Conservation (phyloP, 495 filamentous ascomycete genomes). For the Trichoderma erinaceum region DNA sequence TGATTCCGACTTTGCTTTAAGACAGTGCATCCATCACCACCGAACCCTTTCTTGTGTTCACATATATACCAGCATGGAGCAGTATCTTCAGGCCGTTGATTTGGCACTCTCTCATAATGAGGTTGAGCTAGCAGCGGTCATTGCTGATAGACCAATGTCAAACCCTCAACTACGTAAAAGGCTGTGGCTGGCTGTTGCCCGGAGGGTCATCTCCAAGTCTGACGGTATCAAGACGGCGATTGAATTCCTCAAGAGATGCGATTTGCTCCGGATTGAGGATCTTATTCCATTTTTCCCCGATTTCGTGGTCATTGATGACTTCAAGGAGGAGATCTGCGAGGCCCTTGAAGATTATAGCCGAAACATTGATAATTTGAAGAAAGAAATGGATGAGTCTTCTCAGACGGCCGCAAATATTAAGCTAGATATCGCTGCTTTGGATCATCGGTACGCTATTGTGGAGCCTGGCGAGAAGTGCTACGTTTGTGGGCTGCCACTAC, state of each 20-base stretch:
- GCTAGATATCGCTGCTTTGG: constrained; percentile 73
- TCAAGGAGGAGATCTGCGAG: constrained; percentile 94
- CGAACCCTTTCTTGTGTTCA: constrained; percentile 90
- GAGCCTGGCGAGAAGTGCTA: constrained; percentile 94
- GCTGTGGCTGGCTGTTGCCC: constrained; percentile 88
- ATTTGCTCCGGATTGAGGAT: constrained; percentile 89
- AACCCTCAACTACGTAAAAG: constrained; percentile 82
- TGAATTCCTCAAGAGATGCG: constrained; percentile 85
- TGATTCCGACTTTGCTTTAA: constrained; percentile 94
- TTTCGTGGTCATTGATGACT: constrained; percentile 98
- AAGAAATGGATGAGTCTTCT: constrained; percentile 92
- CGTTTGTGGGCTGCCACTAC: constrained; percentile 74
- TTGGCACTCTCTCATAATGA: constrained; percentile 83
- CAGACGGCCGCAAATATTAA: constrained; percentile 85
- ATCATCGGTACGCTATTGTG: constrained; percentile 89
- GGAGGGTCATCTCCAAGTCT: constrained; percentile 79
- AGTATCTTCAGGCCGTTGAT: constrained; percentile 87
- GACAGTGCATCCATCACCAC: constrained; percentile 88
- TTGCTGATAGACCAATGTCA: constrained; percentile 79
- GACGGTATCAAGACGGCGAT: constrained; percentile 91
- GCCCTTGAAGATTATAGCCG: constrained; percentile 88
- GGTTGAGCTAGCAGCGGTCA: constrained; percentile 78
- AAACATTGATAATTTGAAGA: constrained; percentile 80
- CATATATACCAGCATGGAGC: constrained; percentile 92
- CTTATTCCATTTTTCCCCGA: constrained; percentile 97